Base-by-base conservation (phyloP, 2,329 filamentous ascomycete species). In the Phyllosticta paracitricarpa region DNA sequence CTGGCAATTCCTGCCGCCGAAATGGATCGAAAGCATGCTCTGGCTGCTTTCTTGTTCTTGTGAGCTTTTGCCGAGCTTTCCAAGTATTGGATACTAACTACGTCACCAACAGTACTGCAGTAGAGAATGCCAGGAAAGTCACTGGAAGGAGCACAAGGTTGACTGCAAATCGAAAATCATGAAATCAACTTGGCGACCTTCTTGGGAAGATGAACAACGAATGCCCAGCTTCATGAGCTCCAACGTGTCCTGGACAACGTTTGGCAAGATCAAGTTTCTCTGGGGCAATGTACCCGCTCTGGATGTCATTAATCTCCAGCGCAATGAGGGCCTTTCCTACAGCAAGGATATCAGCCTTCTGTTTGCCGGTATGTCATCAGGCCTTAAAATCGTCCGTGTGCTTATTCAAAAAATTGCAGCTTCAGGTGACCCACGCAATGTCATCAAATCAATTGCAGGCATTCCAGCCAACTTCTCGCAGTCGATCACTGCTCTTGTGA, bases 371-470 rank as follows among this genome's bases (percentile, higher is more conserved):
- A 58, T 12, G 25, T 24, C 35, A 14, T n/a, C 24, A 52, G 10
- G 22, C 56, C 9, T 0, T 26, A 17, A 54, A 17, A 57, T 56
- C 33, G 24, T 19, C 10, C 54, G 2, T 35, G 19, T 30, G 22
- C 24, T 19, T 4, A 28, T 3, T 40, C 55, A 9, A 54, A 22
- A 61, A 40, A 24, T 55, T n/a, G 54, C 58, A 78, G 78, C 76
- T 4, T 80, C 78, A 9, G 77, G 75, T 6, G 76, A 80, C 62
- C 59, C 75, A 5, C 68, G 77, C 51, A 79, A 81, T 61, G 65
- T 77, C 3, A 61, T 80, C 59, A 75, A 74, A 64, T 74, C 77
- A 0, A 63, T 79, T 2, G 66, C 65, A 2, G 56, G 63, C 1
- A 63, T 80, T 5, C 73, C 76, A 0, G 48, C 40, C 54, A 3